Base-by-base conservation (phyloP, 2,329 filamentous ascomycete genomes). In the Diaporthe nobilis region DNA sequence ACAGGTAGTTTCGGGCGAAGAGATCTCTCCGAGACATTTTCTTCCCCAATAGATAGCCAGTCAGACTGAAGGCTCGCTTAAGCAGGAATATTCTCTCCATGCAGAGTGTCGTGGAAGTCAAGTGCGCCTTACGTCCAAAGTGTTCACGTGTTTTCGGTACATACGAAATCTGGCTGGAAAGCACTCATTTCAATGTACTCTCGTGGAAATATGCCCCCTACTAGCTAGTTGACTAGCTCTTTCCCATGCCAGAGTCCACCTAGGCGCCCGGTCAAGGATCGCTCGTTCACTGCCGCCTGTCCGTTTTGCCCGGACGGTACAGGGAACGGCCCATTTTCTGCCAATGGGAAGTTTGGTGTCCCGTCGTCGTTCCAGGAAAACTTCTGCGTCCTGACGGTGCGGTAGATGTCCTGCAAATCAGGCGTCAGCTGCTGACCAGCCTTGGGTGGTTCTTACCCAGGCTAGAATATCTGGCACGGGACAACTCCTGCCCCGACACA, bases 331-430 rank as follows among this genome's bases (percentile, higher is more conserved):
- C 82, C 83, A 34, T 84, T 84, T 75, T 81, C 80, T 4, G 82
- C 82, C 28, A 80, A 72, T 0, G 82, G 82, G 49, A 84, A 84
- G 4, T 78, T 80, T 0, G 83, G 83, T 47, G 81, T 82, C 8
- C 83, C 83, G 42, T 83, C 81, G 2, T 81, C 80, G 37, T 84
- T 82, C 82, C 82, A 84, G 22, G 77, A 79, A 39, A 84, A 83
- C 70, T 79, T 81, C 76, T 84, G 82, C 68, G 83, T 80, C 22
- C 83, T 76, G 6, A 79, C 79, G 1, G 82, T 84, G 8, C 82
- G 81, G 72, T 81, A 84, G 7, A 84, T 68, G 42, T 83, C 79
- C 6, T 68, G 8, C n/a, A 28, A 22, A 13, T 39, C 34, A 42
- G 15, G 31, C 7, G 15, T 68, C 31, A 39, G 65, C 9, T n/a